These are phyloP conservation scores for Astragalus glycyphyllos DNA, from an alignment of 306 rosid genomes.

Conservation along the genomic window DNA sequence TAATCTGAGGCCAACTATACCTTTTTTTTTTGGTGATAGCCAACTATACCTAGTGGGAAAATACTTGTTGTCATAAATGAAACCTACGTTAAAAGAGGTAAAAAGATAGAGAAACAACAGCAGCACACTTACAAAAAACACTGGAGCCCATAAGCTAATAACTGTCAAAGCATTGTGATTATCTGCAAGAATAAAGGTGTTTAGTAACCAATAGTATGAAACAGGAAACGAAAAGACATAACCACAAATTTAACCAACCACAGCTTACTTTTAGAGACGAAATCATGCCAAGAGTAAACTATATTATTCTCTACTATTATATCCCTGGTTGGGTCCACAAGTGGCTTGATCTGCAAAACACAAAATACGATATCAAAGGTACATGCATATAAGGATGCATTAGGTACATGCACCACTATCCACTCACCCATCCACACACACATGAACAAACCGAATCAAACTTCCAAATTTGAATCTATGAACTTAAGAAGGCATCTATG, in stretches of 20 bases:
- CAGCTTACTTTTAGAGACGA: constrained; percentile 74
- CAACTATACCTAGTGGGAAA: not conserved
- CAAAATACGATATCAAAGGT: constrained; percentile 10
- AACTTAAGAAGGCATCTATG: not conserved
- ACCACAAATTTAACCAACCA: constrained; percentile 17
- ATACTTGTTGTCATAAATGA: constrained; percentile 1
- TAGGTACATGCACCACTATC: not conserved
- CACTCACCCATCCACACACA: not conserved
- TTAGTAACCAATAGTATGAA: constrained; percentile 29
- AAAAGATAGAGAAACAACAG: not conserved
- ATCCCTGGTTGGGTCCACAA: constrained; percentile 70
- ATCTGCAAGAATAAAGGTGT: constrained; percentile 58
- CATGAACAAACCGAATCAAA: not conserved
- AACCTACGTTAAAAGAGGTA: not conserved
- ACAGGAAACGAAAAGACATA: constrained; percentile 25
- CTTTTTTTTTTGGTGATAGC: no score
- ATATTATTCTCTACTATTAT: constrained; percentile 49
- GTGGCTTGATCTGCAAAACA: constrained; percentile 76
- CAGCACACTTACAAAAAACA: constrained; percentile 67
- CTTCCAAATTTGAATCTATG: constrained; percentile 1
- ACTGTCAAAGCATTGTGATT: constrained; percentile 80
- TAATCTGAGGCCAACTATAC: not conserved
- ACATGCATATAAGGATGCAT: not conserved
- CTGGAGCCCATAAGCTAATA: constrained; percentile 85
- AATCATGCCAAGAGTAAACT: constrained; percentile 83